phyloP scores from a whole-genome alignment of 1,284 basidiomycete genomes.

The Ustilago trichophora region DNA sequence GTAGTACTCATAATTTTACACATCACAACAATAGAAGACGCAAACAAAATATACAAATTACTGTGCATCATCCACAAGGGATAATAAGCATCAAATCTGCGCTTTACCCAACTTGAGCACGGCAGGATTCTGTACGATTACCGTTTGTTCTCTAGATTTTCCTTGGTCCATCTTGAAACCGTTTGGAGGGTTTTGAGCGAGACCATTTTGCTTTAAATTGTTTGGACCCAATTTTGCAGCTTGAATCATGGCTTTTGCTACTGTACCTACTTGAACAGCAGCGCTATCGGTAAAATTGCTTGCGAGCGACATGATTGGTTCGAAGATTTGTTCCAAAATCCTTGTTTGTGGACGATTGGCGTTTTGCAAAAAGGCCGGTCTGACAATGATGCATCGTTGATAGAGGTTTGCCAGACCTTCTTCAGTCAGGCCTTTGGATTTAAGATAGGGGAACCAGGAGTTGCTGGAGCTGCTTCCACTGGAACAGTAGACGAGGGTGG shows the following conservation, averaged over 20 bases:
- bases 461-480: constrained; percentile 64
- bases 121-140: constrained; percentile 2
- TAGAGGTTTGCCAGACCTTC: constrained; percentile 75
- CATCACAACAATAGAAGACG: too few species aligned
- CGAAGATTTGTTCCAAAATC: constrained; percentile 66
- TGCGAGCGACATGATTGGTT: constrained; percentile 3
- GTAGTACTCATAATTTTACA: too few species aligned
- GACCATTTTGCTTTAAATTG: background rate
- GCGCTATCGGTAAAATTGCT: constrained; percentile 5
- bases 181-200: background rate
- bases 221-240: constrained; percentile 21
- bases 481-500: constrained; percentile 77
- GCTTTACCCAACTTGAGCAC: constrained; percentile 16
- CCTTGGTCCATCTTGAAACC: constrained; percentile 22
- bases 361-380: constrained; percentile 71
- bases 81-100: background rate
- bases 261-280: constrained; percentile 14
- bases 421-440: constrained; percentile 80
- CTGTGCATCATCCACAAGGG: too few species aligned
- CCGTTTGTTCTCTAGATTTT: background rate
- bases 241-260: constrained; percentile 43
- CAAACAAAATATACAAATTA: too few species aligned
- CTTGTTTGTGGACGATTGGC: constrained; percentile 51
- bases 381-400: constrained; percentile 75
- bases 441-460: constrained; percentile 50